Evolutionary conservation across 129 eudicot species (phyloP), one percentile per base, ranked within the genome.

Genomic region (Arctium minus): DNA sequence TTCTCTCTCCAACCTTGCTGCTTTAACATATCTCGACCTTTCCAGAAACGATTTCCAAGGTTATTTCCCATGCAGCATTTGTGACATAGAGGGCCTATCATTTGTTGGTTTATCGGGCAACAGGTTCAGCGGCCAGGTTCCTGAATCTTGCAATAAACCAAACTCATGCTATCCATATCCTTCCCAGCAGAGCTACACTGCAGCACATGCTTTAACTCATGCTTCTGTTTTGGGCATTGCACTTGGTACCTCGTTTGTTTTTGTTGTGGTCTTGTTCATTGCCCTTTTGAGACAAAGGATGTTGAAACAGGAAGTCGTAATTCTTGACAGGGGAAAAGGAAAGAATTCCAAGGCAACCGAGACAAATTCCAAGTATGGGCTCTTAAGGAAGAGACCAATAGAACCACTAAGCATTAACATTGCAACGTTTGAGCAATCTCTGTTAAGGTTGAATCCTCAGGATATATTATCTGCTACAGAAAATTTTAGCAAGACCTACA

Each of bases 381-480:
- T 92, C 29, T 64, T 91, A 64, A 73, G 86, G 56, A 92, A 87
- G 84, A 93, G 86, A 77, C 77, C 82, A 7, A 95, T 89, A 88
- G 95, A 95, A 82, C 97, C 97, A 6, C 68, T 89, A 6, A 95
- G 97, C 88, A 95, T 95, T n/a, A 95, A 95, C 68, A 39, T 95
- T 70, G 99, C 99, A 13, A 95, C 97, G 15, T 95, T 95, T 76
- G 92, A 95, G 87, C 99, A 93, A 12, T 87, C 94, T 18, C 67
- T 93, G 37, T 76, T 92, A 44, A 85, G 97, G 81, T 53, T 95
- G 74, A 88, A 86, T 74, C 88, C 93, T 18, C 76, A 83, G 4
- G 99, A 93, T 67, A 95, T 95, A 37, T 36, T 93, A 79, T 87
- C 92, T 5, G 99, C 99, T 13, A 95, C 99, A n/a, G 97, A 90